These are phyloP conservation scores for Penicillium freii DNA, from an alignment of 2,329 filamentous ascomycete genomes.

Conservation along the genomic window DNA sequence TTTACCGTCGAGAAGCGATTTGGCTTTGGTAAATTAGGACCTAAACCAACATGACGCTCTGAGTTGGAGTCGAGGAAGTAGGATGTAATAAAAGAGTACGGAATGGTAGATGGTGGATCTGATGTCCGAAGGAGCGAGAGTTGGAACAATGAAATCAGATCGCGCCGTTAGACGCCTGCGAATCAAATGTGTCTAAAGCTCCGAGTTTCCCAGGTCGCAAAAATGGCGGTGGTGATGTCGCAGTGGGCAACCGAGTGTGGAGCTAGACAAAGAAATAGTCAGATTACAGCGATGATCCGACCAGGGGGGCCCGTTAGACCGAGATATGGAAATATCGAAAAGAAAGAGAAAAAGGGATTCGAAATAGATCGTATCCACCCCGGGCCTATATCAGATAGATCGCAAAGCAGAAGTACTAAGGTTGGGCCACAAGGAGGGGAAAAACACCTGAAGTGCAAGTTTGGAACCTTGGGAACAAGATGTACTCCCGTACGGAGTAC, in stretches of 20 bases:
- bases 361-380: slow-evolving; percentile 8
- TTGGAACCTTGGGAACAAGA: neutral
- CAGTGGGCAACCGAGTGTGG: slow-evolving; percentile 11
- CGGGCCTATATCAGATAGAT: slow-evolving; percentile 20
- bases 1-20: neutral
- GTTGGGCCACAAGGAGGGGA: slow-evolving; percentile 13
- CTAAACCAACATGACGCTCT: slow-evolving; percentile 5
- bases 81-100: neutral
- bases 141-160: slow-evolving; percentile 14
- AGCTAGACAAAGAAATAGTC: slow-evolving; percentile 23
- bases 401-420: slow-evolving; percentile 14
- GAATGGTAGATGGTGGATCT: neutral
- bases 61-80: neutral
- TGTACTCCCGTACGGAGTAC: too few relatives aligned
- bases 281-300: slow-evolving; percentile 17
- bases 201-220: slow-evolving; percentile 13
- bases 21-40: neutral
- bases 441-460: slow-evolving; percentile 6
- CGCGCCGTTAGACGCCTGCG: slow-evolving; percentile 5
- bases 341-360: slow-evolving; percentile 1
- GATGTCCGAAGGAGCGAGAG: neutral
- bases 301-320: slow-evolving; percentile 9
- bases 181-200: slow-evolving; percentile 7
- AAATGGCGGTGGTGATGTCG: slow-evolving; percentile 17
- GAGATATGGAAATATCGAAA: slow-evolving; percentile 8